Base-by-base conservation (phyloP, 208 protist species). In the Leishmania amazonensis region DNA sequence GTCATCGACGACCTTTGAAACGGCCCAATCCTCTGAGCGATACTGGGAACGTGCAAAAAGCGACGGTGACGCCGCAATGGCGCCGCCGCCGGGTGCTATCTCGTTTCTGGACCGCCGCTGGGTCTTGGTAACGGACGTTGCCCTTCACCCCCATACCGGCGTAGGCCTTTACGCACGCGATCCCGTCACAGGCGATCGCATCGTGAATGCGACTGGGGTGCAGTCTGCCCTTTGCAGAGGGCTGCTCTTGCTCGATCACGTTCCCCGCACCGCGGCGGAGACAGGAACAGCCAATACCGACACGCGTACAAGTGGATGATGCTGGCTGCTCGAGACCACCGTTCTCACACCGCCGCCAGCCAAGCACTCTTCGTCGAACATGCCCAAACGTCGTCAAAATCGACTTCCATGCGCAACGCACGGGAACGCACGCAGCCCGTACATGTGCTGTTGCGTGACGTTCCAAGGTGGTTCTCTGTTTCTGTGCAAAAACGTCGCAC, bases 171-270 rank as follows among this genome's bases (percentile, higher is more conserved):
- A 78, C 31, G 35, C 38, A 11, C 74, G 74, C 51, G 53, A 78
- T 49, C 35, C 53, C 2, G 31, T 15, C n/a, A 76, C 54, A 58
- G 74, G 74, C 1, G 21, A 65, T 58, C 74, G 74, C 74, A 78
- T 78, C 35, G 53, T 78, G 15, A 35, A 78, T 45, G 51, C 57
- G 8, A 51, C 3, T 15, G 74, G 74, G 40, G 19, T 78, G 47
- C 53, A 65, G 51, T 78, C 74, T 15, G 51, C 74, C 53, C 54
- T 78, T 74, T 54, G 70, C 28, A 74, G 47, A 35, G 70, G 70
- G 4, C 17, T 45, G 7, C 75, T 85, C 70, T 13, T 91, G 90
- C 40, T 97, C 89, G 92, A 81, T 94, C 53, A 78, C 82, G 4
- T 80, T 86, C 24, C 83, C 7, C 91, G 92, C 0, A 74, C 28